Base-by-base conservation (phyloP, 768 basidiomycete genomes). In the Ramaria rubella region DNA sequence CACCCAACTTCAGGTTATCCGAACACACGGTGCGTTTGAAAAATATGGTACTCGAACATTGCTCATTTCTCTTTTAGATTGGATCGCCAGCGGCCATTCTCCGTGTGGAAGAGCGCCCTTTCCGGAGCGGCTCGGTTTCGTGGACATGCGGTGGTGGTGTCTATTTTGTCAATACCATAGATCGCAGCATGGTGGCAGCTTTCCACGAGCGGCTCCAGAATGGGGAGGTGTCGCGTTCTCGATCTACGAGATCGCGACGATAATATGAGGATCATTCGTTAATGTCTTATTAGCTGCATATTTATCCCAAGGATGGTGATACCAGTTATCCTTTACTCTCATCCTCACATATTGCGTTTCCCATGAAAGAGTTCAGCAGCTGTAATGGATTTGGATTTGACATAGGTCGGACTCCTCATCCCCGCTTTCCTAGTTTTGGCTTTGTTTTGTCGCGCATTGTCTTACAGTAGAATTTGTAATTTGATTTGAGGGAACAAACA, bases 21-120 rank as follows among this genome's bases (percentile, higher is more conserved):
- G 86, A 92, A 62, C 86, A 88, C 44, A 95, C 93, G 62, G 86
- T 89, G 62, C 54, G 84, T 65, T 17, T 27, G n/a, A 27, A 29
- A 44, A 21, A 31, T 45, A n/a, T 67, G 46, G 33, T 42, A 23
- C 43, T 36, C 12, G 44, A 29, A 52, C 54, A 31, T 19, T 49
- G 19, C 49, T 9, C 36, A 26, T 64, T 14, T 60, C 15, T n/a
- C 46, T 33, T 31, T 4, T 61, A 88, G 86, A 78, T 85, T 42
- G 82, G 87, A 65, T 87, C 90, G 59, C 88, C 92, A 51, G 82
- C 82, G 57, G 81, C 87, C 8, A 93, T 94, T 56, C 87, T 94
- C 67, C 82, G 87, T 50, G 86, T 90, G 7, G 79, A 78, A 33
- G 84, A 86, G 66, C 75, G 76, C 26, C 71, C 75, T 12, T 92